Percentiles rank a stretch among this genome's conserved stretches.
These are phyloP conservation scores for Chalciporus piperatus DNA, from an alignment of 768 basidiomycete species.

Conservation along the genomic window DNA sequence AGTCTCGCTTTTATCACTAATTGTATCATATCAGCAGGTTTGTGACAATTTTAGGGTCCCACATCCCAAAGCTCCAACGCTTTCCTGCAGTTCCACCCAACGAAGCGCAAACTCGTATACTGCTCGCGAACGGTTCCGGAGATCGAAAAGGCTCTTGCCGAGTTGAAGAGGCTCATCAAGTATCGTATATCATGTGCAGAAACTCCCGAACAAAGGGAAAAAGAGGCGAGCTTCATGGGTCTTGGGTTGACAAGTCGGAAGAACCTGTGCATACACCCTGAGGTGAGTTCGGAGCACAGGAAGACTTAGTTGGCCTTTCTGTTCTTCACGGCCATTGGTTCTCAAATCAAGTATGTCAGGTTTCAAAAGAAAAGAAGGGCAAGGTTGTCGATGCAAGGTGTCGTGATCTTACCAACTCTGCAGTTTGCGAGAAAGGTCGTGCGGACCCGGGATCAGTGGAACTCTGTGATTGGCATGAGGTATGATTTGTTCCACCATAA, in stretches of 20 bases:
- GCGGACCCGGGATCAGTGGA: slow-evolving; percentile 87
- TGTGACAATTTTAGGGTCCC: slow-evolving; percentile 23
- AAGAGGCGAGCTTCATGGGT: slow-evolving; percentile 82
- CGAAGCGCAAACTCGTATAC: slow-evolving; percentile 92
- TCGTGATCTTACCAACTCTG: slow-evolving; percentile 88
- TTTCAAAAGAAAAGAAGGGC: slow-evolving; percentile 97
- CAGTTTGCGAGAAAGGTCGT: slow-evolving; percentile 77
- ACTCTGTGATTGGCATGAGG: slow-evolving; percentile 95
- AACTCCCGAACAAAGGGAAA: slow-evolving; percentile 67
- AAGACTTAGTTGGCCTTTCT: neutral
- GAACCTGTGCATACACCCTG: slow-evolving; percentile 94
- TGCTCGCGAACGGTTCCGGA: slow-evolving; percentile 99
- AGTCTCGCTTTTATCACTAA: slow-evolving; percentile 90
- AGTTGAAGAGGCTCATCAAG: slow-evolving; percentile 89
- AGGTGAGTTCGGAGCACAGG: slow-evolving; percentile 47
- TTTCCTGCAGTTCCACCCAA: slow-evolving; percentile 75
- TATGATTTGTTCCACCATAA: slow-evolving; percentile 32
- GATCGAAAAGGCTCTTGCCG: slow-evolving; percentile 96
- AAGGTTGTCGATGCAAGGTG: slow-evolving; percentile 96
- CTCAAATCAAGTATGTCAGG: slow-evolving; percentile 42
- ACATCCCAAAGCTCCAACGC: neutral
- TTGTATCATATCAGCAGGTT: slow-evolving; percentile 96
- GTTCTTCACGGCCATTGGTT: neutral
- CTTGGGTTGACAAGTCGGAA: slow-evolving; percentile 93
- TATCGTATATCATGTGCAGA: slow-evolving; percentile 78